Percentiles rank a stretch among this genome's conserved stretches.
Evolutionary conservation across 495 filamentous ascomycete genomes (phyloP).

Genomic region (Penicillium mononematosum): DNA sequence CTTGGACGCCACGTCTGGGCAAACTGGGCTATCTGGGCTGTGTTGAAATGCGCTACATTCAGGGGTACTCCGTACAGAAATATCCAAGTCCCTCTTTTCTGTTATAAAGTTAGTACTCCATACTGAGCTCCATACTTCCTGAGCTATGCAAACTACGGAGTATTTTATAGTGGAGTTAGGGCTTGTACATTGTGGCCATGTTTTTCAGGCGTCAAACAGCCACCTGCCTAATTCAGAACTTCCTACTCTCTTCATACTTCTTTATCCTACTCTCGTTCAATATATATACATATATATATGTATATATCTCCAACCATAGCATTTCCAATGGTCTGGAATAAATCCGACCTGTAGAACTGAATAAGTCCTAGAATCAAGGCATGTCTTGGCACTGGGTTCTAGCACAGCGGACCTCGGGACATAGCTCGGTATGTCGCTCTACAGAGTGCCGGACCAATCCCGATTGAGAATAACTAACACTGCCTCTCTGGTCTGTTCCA

Average conservation of each 20-base stretch:
- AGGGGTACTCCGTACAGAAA: background rate
- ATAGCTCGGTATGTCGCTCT: background rate
- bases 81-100: background rate
- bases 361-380: slow-evolving; percentile 42
- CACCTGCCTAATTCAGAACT: background rate
- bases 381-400: slow-evolving; percentile 30
- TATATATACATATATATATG: background rate
- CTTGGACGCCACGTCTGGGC: background rate
- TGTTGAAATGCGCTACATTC: background rate
- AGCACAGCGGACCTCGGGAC: slow-evolving; percentile 10
- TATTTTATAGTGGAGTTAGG: background rate
- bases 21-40: background rate
- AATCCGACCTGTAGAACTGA: background rate
- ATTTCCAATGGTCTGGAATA: background rate
- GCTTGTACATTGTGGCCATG: background rate
- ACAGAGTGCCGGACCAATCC: background rate
- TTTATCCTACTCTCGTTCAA: background rate
- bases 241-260: background rate
- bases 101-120: background rate
- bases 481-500: background rate
- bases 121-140: too few relatives aligned
- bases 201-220: background rate
- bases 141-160: too few relatives aligned
- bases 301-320: background rate
- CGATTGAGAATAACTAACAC: background rate